phyloP scores from a whole-genome alignment of 106 monocot species.

The Dactylorhiza incarnata region DNA sequence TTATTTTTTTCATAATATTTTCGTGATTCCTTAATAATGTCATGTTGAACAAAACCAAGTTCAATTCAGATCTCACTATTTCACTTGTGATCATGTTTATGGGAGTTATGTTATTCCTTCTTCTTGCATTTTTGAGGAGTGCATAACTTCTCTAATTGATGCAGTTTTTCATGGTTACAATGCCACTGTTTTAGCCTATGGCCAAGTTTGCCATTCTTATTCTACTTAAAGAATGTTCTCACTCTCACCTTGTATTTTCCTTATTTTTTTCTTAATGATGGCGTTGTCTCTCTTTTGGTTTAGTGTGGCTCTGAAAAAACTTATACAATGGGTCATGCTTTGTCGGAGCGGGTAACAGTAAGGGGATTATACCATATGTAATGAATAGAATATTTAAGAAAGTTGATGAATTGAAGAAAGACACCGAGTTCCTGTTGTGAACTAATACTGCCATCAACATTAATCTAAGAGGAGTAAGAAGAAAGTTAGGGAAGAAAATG shows the following conservation, averaged over 20 bases:
- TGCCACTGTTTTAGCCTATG: slow-evolving; percentile 92
- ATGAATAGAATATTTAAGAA: slow-evolving; percentile 78
- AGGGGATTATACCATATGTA: slow-evolving; percentile 80
- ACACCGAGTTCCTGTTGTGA: slow-evolving; percentile 55
- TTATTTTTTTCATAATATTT: no score
- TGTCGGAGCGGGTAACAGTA: slow-evolving; percentile 31
- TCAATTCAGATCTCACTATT: no score
- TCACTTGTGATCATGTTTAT: slow-evolving; percentile 88
- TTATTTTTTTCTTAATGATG: not conserved
- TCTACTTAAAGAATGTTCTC: not conserved
- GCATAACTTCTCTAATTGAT: slow-evolving; percentile 68
- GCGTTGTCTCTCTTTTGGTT: not conserved
- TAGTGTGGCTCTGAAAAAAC: slow-evolving; percentile 98
- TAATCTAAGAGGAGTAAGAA: no score
- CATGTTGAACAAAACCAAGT: no score
- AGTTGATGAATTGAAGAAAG: slow-evolving; percentile 31
- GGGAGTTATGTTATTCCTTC: slow-evolving; percentile 47
- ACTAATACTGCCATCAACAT: no score
- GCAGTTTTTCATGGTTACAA: slow-evolving; percentile 88
- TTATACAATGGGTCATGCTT: slow-evolving; percentile 97
- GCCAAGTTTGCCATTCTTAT: slow-evolving; percentile 47
- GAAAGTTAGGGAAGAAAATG: no score
- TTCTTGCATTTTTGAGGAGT: slow-evolving; percentile 53
- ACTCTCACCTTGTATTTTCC: not conserved
- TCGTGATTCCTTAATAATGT: no score